These are phyloP conservation scores for Neurospora africana DNA, from an alignment of 495 filamentous ascomycete genomes.

Conservation along the genomic window DNA sequence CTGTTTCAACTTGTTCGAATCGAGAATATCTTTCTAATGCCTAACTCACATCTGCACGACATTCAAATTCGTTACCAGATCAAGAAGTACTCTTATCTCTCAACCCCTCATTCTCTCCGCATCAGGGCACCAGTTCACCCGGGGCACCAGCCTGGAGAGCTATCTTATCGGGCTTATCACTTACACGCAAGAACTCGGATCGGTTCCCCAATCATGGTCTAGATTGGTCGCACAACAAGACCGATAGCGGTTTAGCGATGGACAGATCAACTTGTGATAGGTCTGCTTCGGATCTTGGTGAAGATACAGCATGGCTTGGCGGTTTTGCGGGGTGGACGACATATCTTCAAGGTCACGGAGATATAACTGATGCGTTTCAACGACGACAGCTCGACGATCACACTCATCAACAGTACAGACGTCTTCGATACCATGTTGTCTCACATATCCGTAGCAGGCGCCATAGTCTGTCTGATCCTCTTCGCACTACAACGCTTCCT, in stretches of 20 bases:
- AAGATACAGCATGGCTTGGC: neutral
- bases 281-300: neutral
- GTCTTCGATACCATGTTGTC: neutral
- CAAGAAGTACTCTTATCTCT: neutral
- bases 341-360: neutral
- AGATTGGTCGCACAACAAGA: neutral
- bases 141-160: neutral
- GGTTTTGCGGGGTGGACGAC: neutral
- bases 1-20: neutral
- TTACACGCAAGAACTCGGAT: neutral
- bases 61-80: neutral
- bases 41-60: neutral
- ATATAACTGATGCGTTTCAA: neutral
- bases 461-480: neutral
- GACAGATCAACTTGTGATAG: neutral
- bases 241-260: neutral
- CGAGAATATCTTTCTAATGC: neutral
- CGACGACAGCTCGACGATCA: neutral
- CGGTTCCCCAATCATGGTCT: neutral
- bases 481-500: neutral
- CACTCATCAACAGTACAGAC: neutral
- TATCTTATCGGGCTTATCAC: neutral
- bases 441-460: neutral
- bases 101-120: neutral
- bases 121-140: too few species aligned